A percentile compares a stretch with the other conserved stretches of the same genome.
Evolutionary conservation across 2,329 filamentous ascomycete genomes (phyloP).

Genomic region (Xylariales sp.): DNA sequence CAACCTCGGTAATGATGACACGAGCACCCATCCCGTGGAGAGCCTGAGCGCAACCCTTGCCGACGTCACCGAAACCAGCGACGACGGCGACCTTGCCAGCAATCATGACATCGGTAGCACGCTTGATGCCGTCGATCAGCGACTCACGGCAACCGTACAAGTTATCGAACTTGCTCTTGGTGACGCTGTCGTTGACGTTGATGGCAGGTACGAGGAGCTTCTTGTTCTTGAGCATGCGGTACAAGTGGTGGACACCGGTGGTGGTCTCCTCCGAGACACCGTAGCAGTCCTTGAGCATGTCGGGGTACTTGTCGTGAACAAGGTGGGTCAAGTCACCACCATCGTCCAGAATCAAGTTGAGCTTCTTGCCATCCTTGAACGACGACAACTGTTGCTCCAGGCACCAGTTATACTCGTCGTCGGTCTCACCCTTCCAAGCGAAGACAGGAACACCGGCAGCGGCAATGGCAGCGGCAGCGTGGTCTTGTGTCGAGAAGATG

Average conservation of each 20-base stretch:
- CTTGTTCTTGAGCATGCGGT: slow-evolving; percentile 92
- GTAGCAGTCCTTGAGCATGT: slow-evolving; percentile 97
- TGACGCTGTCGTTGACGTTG: slow-evolving; percentile 99
- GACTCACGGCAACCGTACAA: slow-evolving; percentile 99
- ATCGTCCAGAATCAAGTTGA: slow-evolving; percentile 99
- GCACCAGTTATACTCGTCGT: slow-evolving; percentile 99
- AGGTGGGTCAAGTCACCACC: slow-evolving; percentile 95
- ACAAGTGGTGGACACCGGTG: slow-evolving; percentile 98
- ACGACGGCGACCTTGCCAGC: slow-evolving; percentile 98
- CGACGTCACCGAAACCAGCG: slow-evolving; percentile 97
- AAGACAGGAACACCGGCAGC: slow-evolving; percentile 85
- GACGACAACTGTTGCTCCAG: slow-evolving; percentile 94
- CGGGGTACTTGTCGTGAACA: slow-evolving; percentile 96
- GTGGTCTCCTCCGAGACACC: slow-evolving; percentile 99
- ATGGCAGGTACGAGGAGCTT: slow-evolving; percentile 89
- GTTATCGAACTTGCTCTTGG: slow-evolving; percentile 99
- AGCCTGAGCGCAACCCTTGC: slow-evolving; percentile 96
- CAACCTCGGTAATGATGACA: slow-evolving; percentile 93
- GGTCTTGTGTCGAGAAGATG: slow-evolving; percentile 99
- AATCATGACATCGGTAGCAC: slow-evolving; percentile 99
- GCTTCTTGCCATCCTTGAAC: slow-evolving; percentile 94
- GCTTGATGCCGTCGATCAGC: slow-evolving; percentile 99
- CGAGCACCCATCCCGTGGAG: slow-evolving; percentile 96
- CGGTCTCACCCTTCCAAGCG: slow-evolving; percentile 83
- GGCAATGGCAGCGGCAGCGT: slow-evolving; percentile 95